Conservation (phyloP, 2,329 filamentous ascomycete species). For the Endothia cerciana region DNA sequence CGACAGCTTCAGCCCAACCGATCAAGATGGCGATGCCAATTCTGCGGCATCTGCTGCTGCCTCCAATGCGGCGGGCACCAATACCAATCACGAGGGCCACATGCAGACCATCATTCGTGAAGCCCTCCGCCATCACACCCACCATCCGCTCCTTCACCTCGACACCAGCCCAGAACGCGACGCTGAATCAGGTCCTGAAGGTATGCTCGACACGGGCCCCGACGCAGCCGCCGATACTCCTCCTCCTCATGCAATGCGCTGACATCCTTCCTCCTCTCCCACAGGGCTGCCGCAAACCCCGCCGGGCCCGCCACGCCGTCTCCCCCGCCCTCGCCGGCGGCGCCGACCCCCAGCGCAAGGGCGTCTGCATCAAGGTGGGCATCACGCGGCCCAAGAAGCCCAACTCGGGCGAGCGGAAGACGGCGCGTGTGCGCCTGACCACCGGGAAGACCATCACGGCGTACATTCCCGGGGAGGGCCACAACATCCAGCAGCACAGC, state of each 20-base stretch:
- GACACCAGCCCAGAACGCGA: conserved; percentile 59
- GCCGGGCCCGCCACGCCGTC: conserved; percentile 81
- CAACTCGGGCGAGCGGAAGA: conserved; percentile 96
- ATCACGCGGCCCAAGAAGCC: conserved; percentile 97
- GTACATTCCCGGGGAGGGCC: conserved; percentile 96
- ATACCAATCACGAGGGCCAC: conserved; percentile 15
- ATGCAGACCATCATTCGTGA: conserved; percentile 31
- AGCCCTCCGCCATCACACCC: conserved; percentile 30
- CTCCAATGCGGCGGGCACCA: conserved; percentile 35
- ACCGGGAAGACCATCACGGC: conserved; percentile 86
- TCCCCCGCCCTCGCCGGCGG: conserved; percentile 79
- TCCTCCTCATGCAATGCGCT: not conserved
- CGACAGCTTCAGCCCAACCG: conserved; percentile 1
- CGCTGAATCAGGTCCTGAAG: conserved; percentile 73
- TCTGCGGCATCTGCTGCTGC: conserved; percentile 40
- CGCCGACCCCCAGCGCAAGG: conserved; percentile 82
- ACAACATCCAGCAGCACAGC: conserved; percentile 98
- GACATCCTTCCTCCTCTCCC: conserved; percentile 21
- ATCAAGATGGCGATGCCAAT: conserved; percentile 41
- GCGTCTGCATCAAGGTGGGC: conserved; percentile 92
- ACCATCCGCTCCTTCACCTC: conserved; percentile 40
- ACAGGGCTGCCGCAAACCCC: conserved; percentile 75
- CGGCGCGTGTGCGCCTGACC: conserved; percentile 85
- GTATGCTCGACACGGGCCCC: conserved; percentile 40
- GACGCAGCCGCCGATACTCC: not conserved